Base-by-base conservation (phyloP, 2,329 filamentous ascomycete species). In the Cladophialophora carrionii region DNA sequence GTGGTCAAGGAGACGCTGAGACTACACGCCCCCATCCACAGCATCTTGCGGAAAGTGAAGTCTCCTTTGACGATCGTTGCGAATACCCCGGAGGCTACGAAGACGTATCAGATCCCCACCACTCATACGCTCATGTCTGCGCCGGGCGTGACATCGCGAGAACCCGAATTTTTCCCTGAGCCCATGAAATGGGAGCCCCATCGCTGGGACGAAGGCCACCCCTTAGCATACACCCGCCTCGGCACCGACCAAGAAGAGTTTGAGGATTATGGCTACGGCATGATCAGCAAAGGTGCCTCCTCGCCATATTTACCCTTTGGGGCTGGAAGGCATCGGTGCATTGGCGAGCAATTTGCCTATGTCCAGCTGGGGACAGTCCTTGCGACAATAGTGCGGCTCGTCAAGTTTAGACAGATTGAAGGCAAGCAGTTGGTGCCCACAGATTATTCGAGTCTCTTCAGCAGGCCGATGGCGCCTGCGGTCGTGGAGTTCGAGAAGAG, bases 291-390 rank as follows among this genome's bases (percentile, higher is more conserved):
- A 83, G 94, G 94, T 62, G 89, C 91, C 14, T 87, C 87, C 65
- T 96, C 90, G 59, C 93, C 94, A 0, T 98, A 97, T 77, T 86
- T 98, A 55, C 94, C 94, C 1, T 98, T 98, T 75, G 94, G 94
- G 64, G 94, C 93, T 32, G 94, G 94, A 49, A 85, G 94, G 71
- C 94, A 98, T 79, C 85, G 94, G 71, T 98, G 94, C 79, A 97
- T 98, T 74, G 94, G 94, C 70, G 94, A 98, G 83, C 92, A 96
- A 74, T 98, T 97, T 77, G 94, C 94, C 71, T 96, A 96, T 76
- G 84, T 96, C 64, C 94, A 98, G 80, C 83, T 98, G 68, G 89
- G 93, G 76, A 92, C 91, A 52, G 96, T 98, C 71, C 82, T 89
- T 12, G 91, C 88, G 57, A 88, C 87, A 64, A 80, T 93, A 70